Base-by-base conservation (phyloP, 148 eudicot species). In the Silene conica region DNA sequence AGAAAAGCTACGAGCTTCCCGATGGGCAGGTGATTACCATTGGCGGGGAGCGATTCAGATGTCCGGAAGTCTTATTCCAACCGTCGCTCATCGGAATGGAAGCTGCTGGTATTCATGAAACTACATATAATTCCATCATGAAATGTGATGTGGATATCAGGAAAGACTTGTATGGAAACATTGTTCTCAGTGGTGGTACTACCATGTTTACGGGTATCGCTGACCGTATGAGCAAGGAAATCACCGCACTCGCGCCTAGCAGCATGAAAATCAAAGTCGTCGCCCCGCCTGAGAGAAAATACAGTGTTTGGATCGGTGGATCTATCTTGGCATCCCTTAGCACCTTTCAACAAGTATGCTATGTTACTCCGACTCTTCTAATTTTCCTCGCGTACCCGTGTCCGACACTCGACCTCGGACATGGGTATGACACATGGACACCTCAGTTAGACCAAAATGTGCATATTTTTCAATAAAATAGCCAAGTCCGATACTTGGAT, bases 231-330 rank as follows among this genome's bases (percentile, higher is more conserved):
- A 89, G 93, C 84, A 89, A 89, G 80, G 93, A 89, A 68, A 87
- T 89, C 66, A 89, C 93, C n/a, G 93, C 93, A 13, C 74, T 89
- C 15, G 93, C 93, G 22, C 93, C 93, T 6, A 89, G 93, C 73
- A 89, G 93, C 87, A 89, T 89, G 93, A 89, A 89, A 75, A 89
- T 89, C 54, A 89, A 89, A 85, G 93, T 89, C 73, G 93, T 89
- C 20, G 93, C 93, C 15, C 93, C 93, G 50, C 93, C 93, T 1
- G 93, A 89, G 84, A 89, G 93, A 77, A 89, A 89, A 66, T 89
- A 89, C 82, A 89, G 93, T 87, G 93, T 89, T 23, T 89, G 93
- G 93, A 89, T 89, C 14, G 93, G 93, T 79, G 93, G 93, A 5
- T 89, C 93, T 25, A 89, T 89, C 73, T 82, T 89, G 83, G 93